Conservation (phyloP, 2,329 filamentous ascomycete genomes). For the Penicillium sp. region DNA sequence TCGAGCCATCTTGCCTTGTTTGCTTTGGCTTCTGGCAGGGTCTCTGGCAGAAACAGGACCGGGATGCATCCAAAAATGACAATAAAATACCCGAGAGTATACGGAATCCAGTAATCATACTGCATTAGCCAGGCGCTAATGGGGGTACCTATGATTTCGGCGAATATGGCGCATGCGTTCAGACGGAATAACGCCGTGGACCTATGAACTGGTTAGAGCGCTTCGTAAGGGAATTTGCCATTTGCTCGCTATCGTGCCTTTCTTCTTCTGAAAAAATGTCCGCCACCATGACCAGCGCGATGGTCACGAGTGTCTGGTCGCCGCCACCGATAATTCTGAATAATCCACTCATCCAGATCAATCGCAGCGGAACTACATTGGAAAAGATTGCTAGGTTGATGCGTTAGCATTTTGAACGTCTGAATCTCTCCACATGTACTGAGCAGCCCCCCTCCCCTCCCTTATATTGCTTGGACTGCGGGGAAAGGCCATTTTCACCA, state of each 20-base stretch:
- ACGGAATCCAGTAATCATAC: slow-evolving; percentile 19
- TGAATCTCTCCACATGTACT: no score
- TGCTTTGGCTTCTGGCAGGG: slow-evolving; percentile 14
- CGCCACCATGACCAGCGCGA: slow-evolving; percentile 22
- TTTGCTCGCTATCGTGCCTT: slow-evolving; percentile 11
- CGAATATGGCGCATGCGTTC: slow-evolving; percentile 14
- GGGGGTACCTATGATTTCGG: slow-evolving; percentile 24
- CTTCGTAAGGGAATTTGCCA: background rate
- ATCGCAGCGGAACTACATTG: slow-evolving; percentile 20
- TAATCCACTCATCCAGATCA: slow-evolving; percentile 22
- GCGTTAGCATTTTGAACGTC: no score
- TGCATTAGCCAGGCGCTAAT: slow-evolving; percentile 27
- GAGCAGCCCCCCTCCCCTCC: no score
- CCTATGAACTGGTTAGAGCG: slow-evolving; percentile 9
- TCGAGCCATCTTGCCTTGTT: slow-evolving; percentile 1
- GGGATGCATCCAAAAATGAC: slow-evolving; percentile 5
- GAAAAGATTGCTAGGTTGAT: slow-evolving; percentile 12
- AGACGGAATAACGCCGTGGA: slow-evolving; percentile 22
- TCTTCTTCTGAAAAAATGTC: slow-evolving; percentile 27
- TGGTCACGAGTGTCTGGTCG: slow-evolving; percentile 15
- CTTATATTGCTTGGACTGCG: background rate
- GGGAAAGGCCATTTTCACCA: background rate
- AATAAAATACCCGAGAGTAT: slow-evolving; percentile 12
- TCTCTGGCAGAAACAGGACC: slow-evolving; percentile 19
- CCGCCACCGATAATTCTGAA: slow-evolving; percentile 25